These are phyloP conservation scores for Suillus ampliporus DNA, from an alignment of 768 basidiomycete genomes.

Conservation along the genomic window DNA sequence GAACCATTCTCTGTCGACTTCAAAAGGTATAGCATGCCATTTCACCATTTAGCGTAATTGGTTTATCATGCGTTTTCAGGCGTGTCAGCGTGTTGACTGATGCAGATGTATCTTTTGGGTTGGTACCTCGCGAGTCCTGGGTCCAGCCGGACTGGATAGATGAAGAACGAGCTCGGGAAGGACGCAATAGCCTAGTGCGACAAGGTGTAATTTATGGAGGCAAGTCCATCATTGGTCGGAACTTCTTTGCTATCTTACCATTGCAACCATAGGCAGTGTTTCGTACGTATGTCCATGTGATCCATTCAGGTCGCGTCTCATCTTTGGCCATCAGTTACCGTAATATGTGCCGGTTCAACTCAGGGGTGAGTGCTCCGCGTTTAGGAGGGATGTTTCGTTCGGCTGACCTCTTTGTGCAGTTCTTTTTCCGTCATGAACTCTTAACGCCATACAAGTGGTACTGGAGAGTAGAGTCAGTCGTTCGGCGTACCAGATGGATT, in stretches of 20 bases:
- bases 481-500: not conserved
- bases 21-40: slow-evolving; percentile 45
- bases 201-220: slow-evolving; percentile 57
- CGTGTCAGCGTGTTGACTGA: slow-evolving; percentile 44
- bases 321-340: slow-evolving; percentile 49
- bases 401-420: slow-evolving; percentile 36
- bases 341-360: slow-evolving; percentile 83
- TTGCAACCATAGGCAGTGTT: slow-evolving; percentile 43
- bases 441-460: slow-evolving; percentile 62
- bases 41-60: not conserved
- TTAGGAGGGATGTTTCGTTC: not conserved
- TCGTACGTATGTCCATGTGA: slow-evolving; percentile 38
- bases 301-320: not conserved
- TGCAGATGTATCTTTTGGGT: slow-evolving; percentile 55
- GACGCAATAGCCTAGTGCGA: slow-evolving; percentile 55
- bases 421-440: slow-evolving; percentile 61
- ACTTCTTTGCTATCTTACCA: slow-evolving; percentile 8
- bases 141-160: slow-evolving; percentile 77
- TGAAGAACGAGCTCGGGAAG: slow-evolving; percentile 60
- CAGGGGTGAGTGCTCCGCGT: slow-evolving; percentile 51
- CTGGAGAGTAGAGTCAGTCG: slow-evolving; percentile 62
- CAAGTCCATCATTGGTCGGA: slow-evolving; percentile 27
- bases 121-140: slow-evolving; percentile 69
- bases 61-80: slow-evolving; percentile 33
- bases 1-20: slow-evolving; percentile 60